Evolutionary conservation across 1,139 yeast species (phyloP).

Genomic region (Protomyces gravidus): DNA sequence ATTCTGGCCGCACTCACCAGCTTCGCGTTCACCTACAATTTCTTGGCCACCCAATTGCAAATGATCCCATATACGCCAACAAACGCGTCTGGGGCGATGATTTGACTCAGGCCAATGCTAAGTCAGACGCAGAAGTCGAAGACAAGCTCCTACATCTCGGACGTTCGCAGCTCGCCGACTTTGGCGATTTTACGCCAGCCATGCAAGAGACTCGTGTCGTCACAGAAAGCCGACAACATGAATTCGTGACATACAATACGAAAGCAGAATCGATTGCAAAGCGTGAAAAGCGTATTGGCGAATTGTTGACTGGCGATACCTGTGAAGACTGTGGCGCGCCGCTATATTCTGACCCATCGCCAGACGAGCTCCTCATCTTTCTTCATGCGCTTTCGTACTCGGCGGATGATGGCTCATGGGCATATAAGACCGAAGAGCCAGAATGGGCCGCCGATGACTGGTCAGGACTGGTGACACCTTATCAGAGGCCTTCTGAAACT

Average conservation of each 20-base stretch:
- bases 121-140: conserved; percentile 49
- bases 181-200: conserved; percentile 47
- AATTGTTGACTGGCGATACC: conserved; percentile 51
- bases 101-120: conserved; percentile 54
- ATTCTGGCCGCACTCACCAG: conserved; percentile 93
- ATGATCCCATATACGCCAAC: conserved; percentile 81
- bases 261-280: conserved; percentile 25
- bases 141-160: conserved; percentile 59
- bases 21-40: conserved; percentile 86
- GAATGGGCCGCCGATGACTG: conserved; percentile 60
- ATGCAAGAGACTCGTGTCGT: conserved; percentile 28
- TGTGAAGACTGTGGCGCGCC: conserved; percentile 71
- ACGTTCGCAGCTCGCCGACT: conserved; percentile 59
- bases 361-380: conserved; percentile 81
- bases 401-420: conserved; percentile 61
- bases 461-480: conserved; percentile 2
- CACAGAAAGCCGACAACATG: conserved; percentile 12
- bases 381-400: conserved; percentile 71
- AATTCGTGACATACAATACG: conserved; percentile 23
- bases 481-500: background rate
- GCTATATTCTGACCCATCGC: conserved; percentile 80
- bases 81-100: conserved; percentile 65
- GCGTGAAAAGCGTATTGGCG: conserved; percentile 47
- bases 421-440: conserved; percentile 73
- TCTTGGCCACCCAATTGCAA: conserved; percentile 85